Conservation (phyloP, 371 early-diverging fungal genomes). For the Syncephalastrum contaminatum region DNA sequence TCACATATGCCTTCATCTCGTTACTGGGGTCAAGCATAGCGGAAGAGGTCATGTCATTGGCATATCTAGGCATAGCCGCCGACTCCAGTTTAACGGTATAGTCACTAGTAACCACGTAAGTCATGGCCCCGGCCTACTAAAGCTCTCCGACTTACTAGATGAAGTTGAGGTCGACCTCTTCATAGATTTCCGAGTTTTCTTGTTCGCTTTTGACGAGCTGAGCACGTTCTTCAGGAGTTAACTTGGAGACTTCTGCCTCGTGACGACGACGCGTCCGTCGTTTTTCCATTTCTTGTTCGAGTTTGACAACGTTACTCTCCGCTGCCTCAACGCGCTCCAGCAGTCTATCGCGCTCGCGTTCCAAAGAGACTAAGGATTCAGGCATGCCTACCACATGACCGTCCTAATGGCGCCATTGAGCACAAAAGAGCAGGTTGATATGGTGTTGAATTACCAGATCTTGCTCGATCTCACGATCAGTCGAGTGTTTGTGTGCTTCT, state of each 20-base stretch:
- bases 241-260: constrained; percentile 28
- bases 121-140: not conserved
- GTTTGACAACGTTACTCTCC: constrained; percentile 15
- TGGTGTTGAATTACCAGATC: constrained; percentile 18
- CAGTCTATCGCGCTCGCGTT: constrained; percentile 8
- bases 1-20: not conserved
- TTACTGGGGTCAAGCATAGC: not conserved
- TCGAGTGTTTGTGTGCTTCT: constrained; percentile 18
- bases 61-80: not conserved
- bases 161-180: constrained; percentile 13
- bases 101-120: not conserved
- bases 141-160: constrained; percentile 16
- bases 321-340: constrained; percentile 10
- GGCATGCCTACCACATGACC: constrained; percentile 7
- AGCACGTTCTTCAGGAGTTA: constrained; percentile 45
- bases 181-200: constrained; percentile 2
- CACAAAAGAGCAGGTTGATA: not conserved
- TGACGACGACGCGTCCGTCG: constrained; percentile 14
- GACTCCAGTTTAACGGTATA: not conserved
- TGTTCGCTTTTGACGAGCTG: constrained; percentile 9
- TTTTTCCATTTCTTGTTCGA: constrained; percentile 16
- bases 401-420: not conserved
- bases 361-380: constrained; percentile 16
- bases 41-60: not conserved
- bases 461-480: constrained; percentile 18